Evolutionary conservation across 2,329 filamentous ascomycete genomes (phyloP), one percentile per base, ranked within the genome.

Genomic region (Cryoendolithus antarcticus): DNA sequence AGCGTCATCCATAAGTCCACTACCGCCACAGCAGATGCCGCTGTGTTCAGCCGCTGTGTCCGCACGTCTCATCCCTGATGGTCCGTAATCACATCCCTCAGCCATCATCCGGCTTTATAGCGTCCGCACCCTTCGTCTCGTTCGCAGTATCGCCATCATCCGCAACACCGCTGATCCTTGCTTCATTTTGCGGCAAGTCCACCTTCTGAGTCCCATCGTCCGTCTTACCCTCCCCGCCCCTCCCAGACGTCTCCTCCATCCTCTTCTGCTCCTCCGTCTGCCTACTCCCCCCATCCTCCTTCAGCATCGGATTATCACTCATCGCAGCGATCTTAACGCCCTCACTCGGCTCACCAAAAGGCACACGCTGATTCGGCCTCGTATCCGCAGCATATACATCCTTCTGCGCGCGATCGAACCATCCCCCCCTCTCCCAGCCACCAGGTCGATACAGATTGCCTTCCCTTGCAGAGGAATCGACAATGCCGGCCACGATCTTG

Each of bases 351-450:
- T 30, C 44, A 10, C 40, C 42, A 36, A 44, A 41, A 11, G 49
- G 51, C 21, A 39, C 30, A n/a, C 44, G 41, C 3, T 43, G 39
- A 6, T 43, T 41, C 1, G 56, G 64, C 24, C 46, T 51, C 0
- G 65, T 67, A 7, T 57, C 42, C 2, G 58, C 62, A 6, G 58
- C 55, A 3, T 58, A 57, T 1, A 60, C 48, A 40, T 59, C 57
- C 40, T 59, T 52, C 40, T 62, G 54, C 4, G 52, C 54, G n/a
- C 54, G 49, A 11, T 65, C 58, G 47, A 93, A 91, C 86, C 86
- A 94, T 1, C 86, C 86, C 4, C 86, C 86, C 12, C 67, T 64
- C 50, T 93, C 86, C 86, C 86, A 94, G 34, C 77, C 58, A 0
- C 86, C 85, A 2, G 75, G 66, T 32, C 67, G 60, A 53, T 93